phyloP scores from a whole-genome alignment of 2,329 filamentous ascomycete species.

The Colletotrichum sp. region DNA sequence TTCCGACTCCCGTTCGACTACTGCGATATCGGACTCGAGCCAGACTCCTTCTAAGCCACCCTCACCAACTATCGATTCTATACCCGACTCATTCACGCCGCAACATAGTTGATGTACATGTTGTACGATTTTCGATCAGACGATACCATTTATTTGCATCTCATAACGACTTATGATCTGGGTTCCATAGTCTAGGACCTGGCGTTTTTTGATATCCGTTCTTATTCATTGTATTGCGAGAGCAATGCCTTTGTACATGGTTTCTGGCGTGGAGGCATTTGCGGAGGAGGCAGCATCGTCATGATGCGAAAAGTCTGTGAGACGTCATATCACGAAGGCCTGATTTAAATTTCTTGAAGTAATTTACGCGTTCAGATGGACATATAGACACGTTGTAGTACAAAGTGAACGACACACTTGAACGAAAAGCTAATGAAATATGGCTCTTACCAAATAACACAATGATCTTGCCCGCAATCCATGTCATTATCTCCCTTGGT shows the following conservation, averaged over 20 bases:
- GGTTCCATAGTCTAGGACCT: slow-evolving; percentile 4
- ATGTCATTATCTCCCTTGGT: neutral
- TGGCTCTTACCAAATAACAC: neutral
- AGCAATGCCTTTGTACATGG: neutral
- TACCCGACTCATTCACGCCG: slow-evolving; percentile 9
- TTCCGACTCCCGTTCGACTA: neutral
- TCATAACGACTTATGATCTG: slow-evolving; percentile 22
- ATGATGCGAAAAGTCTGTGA: neutral
- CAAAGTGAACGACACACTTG: neutral
- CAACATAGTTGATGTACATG: slow-evolving; percentile 10
- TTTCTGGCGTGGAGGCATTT: neutral
- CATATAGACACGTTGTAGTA: slow-evolving; percentile 15
- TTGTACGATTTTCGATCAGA: slow-evolving; percentile 20
- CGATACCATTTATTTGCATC: slow-evolving; percentile 19
- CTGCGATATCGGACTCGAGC: neutral
- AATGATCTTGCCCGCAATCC: neutral
- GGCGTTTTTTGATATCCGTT: slow-evolving; percentile 21
- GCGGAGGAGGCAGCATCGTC: neutral
- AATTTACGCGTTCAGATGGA: slow-evolving; percentile 8
- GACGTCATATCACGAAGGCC: neutral
- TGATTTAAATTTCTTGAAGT: neutral
- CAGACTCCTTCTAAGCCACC: neutral
- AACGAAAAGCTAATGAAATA: slow-evolving; percentile 6
- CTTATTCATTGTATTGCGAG: slow-evolving; percentile 6
- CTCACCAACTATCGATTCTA: neutral